A percentile compares a stretch with the other conserved stretches of the same genome.
Evolutionary conservation across 768 basidiomycete genomes (phyloP).

Genomic region (Xanthoconium stramineum): DNA sequence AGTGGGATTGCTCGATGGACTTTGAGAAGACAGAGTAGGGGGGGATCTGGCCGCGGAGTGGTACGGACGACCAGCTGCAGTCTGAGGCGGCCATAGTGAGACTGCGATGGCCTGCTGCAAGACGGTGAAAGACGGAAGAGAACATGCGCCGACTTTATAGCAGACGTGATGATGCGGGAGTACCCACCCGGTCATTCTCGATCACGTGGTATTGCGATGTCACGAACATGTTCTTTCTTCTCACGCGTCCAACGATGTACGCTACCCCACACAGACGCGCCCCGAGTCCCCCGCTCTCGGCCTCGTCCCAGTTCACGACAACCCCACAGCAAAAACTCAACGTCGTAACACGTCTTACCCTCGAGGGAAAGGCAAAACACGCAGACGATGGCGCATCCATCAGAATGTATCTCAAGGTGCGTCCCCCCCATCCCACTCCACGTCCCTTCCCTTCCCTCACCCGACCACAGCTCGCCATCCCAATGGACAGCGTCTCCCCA

Average conservation of each 20-base stretch:
- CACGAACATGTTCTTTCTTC: too few relatives aligned
- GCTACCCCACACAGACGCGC: conserved; percentile 26
- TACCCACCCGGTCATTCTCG: conserved; percentile 24
- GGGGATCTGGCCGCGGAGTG: conserved; percentile 29
- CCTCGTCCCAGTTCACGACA: conserved; percentile 45
- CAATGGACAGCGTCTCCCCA: conserved; percentile 62
- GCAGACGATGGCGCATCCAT: conserved; percentile 64
- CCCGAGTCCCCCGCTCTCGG: conserved; percentile 31
- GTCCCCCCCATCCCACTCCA: conserved; percentile 4
- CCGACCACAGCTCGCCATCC: conserved; percentile 54
- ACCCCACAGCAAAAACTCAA: conserved; percentile 51
- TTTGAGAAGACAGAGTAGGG: conserved; percentile 54
- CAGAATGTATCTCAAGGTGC: conserved; percentile 75
- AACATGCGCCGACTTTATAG: conserved; percentile 1
- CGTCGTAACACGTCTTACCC: conserved; percentile 68
- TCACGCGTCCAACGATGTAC: conserved; percentile 3
- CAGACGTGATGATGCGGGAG: not conserved
- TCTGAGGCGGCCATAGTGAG: conserved; percentile 24
- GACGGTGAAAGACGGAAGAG: conserved; percentile 12
- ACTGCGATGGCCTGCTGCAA: conserved; percentile 5
- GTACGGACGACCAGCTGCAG: conserved; percentile 20
- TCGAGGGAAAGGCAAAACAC: conserved; percentile 70
- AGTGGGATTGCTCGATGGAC: conserved; percentile 64
- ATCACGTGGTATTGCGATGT: conserved; percentile 12
- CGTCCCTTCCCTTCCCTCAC: not conserved